Base-by-base conservation (phyloP, 208 protist species). In the Leishmania turanica region DNA sequence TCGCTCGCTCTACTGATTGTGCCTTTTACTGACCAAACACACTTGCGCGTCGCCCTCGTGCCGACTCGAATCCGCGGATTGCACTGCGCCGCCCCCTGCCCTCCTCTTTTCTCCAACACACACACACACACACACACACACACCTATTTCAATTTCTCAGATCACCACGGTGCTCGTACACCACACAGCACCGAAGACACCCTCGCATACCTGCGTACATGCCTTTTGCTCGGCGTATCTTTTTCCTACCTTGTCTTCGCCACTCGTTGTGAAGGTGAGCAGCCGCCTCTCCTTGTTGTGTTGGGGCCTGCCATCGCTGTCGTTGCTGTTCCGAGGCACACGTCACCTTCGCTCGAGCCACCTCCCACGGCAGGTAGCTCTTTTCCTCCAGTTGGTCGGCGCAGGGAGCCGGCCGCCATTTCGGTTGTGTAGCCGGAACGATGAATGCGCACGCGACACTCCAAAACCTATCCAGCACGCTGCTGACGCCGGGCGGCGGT, bases 391-490 rank as follows among this genome's bases (percentile, higher is more conserved):
- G 9, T 73, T 47, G 6, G 24, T 34, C 45, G 13, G 27, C 27
- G 3, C 21, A 73, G 19, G 6, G 40, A 73, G 11, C 37, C 42
- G 27, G 19, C 42, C 27, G 27, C 24, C 27, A 53, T 53, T 37
- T 45, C 11, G 21, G 24, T 13, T 73, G 31, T 5, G 40, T 54
- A 49, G 40, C 68, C 7, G 47, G 40, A 17, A 34, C 7, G 15
- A 85, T 85, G 81, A 85, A 68, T 68, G 51, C 81, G 64, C 81
- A 85, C 62, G 71, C 62, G 34, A 81, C 79, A 31, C 73, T 84
- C 58, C 81, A 66, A 45, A 84, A 77, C 64, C 75, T 85, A 77
- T 73, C 81, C 49, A 85, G 75, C 81, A 78, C 81, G 62, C 62
- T 85, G 51, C 53, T 65, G 77, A 47, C 47, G 62, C 60, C 76